Conservation (phyloP, 352 stramenopile genomes). For the Pilasporangium apinafurcum region DNA sequence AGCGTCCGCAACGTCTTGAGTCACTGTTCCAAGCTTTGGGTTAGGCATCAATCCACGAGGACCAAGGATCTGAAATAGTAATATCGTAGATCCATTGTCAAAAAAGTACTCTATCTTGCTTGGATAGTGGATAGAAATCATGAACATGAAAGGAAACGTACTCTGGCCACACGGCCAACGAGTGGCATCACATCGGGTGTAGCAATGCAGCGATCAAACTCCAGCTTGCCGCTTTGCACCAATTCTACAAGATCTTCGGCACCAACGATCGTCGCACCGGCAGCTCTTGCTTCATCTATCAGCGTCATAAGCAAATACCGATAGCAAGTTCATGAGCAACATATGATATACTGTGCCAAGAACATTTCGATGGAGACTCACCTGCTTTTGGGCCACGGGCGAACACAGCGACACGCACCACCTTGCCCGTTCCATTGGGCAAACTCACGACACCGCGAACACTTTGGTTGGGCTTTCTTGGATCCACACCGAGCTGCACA, state of each 20-base stretch:
- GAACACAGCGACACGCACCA: slow-evolving; percentile 88
- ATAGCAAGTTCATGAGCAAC: neutral
- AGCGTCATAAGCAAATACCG: neutral
- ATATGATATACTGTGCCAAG: no score
- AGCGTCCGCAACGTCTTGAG: slow-evolving; percentile 80
- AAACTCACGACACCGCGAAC: slow-evolving; percentile 82
- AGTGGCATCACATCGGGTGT: slow-evolving; percentile 91
- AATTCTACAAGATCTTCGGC: slow-evolving; percentile 87
- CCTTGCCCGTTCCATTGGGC: slow-evolving; percentile 84
- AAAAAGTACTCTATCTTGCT: no score
- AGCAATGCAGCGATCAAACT: slow-evolving; percentile 91
- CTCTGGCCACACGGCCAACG: slow-evolving; percentile 89
- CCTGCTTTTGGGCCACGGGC: slow-evolving; percentile 78
- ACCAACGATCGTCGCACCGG: slow-evolving; percentile 86
- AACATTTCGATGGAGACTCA: no score
- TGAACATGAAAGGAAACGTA: slow-evolving; percentile 15
- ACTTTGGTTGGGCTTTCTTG: slow-evolving; percentile 86
- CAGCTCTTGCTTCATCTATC: slow-evolving; percentile 81
- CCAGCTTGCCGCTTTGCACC: slow-evolving; percentile 85
- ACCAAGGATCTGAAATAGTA: slow-evolving; percentile 91
- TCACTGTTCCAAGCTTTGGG: slow-evolving; percentile 96
- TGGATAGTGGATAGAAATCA: neutral
- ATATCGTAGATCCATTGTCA: no score
- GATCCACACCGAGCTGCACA: slow-evolving; percentile 80
- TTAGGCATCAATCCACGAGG: slow-evolving; percentile 97